Evolutionary conservation across 1,284 basidiomycete species (phyloP), one percentile per base, ranked within the genome.

Genomic region (Malassezia equina): DNA sequence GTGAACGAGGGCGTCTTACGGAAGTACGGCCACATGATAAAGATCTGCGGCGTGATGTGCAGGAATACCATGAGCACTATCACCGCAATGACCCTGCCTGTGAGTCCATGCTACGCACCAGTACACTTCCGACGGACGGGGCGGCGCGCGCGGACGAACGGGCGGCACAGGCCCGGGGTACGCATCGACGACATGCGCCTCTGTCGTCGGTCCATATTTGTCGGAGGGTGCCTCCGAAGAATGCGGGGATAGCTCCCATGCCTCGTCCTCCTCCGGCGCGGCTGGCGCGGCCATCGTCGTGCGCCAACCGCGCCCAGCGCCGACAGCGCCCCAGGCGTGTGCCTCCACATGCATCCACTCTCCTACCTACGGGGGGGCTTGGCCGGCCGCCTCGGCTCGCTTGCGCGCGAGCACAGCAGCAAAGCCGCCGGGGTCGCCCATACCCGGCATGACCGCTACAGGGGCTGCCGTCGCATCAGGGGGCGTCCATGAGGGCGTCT

Each of bases 321-420:
- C 41, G 34, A n/a, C 19, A 17, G 9, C 7, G n/a, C 6, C n/a
- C 39, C 39, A 40, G 39, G 21, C 24, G 15, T 28, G 41, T n/a
- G 24, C 41, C 41, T 43, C 41, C 41, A 43, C 41, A 43, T 43
- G 8, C n/a, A n/a, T 15, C 27, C 27, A 43, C 32, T 6, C 7
- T 39, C 36, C 36, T 39, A 39, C 8, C 17, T 19, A 19, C 17
- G 33, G 33, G 33, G 17, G 36, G 27, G 19, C 12, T 17, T 11
- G 17, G 41, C 28, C 31, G 64, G 67, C 67, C 19, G 56, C 61
- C 50, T 67, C 66, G 0, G 71, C 71, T 53, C 67, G 67, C 43
- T 79, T 77, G 19, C 78, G 75, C 1, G 78, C 75, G 11, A 77
- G 57, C 3, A 77, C 67, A 2, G 74, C 76, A 1, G 75, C 75